A percentile compares a stretch with the other conserved stretches of the same genome.
phyloP scores from a whole-genome alignment of 768 basidiomycete genomes.

The Hygrocybe coccinea region DNA sequence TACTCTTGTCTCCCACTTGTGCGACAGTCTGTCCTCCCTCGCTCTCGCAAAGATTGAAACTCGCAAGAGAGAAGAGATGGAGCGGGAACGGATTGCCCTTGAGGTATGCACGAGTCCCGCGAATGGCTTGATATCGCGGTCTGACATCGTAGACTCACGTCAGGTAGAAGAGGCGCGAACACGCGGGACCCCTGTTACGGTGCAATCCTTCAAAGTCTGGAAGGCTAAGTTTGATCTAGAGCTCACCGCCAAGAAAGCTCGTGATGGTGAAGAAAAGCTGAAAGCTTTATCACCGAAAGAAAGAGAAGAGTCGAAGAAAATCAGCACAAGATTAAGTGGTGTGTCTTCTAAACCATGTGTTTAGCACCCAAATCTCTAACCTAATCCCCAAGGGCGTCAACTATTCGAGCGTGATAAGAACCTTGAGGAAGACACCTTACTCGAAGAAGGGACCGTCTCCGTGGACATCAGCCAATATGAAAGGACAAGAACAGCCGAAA shows the following conservation, averaged over 20 bases:
- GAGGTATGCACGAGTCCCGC: slow-evolving; percentile 50
- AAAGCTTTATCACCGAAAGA: slow-evolving; percentile 72
- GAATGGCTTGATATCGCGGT: slow-evolving; percentile 5
- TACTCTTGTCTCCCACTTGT: slow-evolving; percentile 79
- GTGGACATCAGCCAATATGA: slow-evolving; percentile 91
- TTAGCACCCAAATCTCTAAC: background rate
- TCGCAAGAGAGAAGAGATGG: slow-evolving; percentile 55
- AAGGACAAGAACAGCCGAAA: slow-evolving; percentile 54
- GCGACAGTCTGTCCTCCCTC: slow-evolving; percentile 67
- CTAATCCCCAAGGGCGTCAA: slow-evolving; percentile 66
- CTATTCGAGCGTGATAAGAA: slow-evolving; percentile 81
- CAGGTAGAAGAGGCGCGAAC: slow-evolving; percentile 86
- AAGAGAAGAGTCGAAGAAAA: slow-evolving; percentile 74
- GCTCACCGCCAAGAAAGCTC: slow-evolving; percentile 48
- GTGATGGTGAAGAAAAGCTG: slow-evolving; percentile 72
- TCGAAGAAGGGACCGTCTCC: slow-evolving; percentile 82
- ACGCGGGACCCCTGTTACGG: slow-evolving; percentile 87
- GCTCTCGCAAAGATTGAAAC: slow-evolving; percentile 56
- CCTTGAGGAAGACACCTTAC: slow-evolving; percentile 72
- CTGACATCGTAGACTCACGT: background rate
- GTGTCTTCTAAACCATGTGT: slow-evolving; percentile 15
- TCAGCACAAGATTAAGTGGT: slow-evolving; percentile 65
- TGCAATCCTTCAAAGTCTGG: slow-evolving; percentile 78
- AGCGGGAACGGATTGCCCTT: slow-evolving; percentile 66
- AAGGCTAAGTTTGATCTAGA: slow-evolving; percentile 75